Conservation (phyloP, 495 filamentous ascomycete genomes). For the Lindgomyces ingoldianus region DNA sequence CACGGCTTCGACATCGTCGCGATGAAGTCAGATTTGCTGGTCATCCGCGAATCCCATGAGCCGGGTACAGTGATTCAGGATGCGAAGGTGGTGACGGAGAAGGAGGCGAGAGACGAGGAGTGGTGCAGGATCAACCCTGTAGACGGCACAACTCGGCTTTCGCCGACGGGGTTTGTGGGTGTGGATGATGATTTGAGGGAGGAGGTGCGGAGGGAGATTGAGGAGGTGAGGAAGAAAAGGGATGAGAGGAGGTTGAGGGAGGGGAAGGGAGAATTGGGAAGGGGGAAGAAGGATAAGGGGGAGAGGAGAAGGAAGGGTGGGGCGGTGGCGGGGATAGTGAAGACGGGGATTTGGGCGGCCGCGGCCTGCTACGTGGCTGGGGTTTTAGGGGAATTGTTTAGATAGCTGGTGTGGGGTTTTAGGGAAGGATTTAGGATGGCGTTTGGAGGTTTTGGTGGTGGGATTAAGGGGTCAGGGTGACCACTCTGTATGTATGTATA, state of each 20-base stretch:
- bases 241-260: background rate
- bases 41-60: constrained; percentile 24
- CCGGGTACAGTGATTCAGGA: too few species aligned
- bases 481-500: background rate
- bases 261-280: background rate
- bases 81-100: too few species aligned
- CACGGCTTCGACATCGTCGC: constrained; percentile 14
- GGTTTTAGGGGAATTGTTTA: constrained; percentile 18
- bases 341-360: constrained; percentile 24
- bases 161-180: constrained; percentile 16
- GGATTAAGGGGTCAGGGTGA: background rate
- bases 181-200: background rate
- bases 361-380: constrained; percentile 28
- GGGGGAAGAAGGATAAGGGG: background rate
- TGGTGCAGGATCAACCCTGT: constrained; percentile 15
- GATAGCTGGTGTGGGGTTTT: background rate
- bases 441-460: background rate
- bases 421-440: background rate
- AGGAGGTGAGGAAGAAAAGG: background rate
- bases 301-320: background rate
- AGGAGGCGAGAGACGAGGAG: background rate
- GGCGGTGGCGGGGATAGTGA: constrained; percentile 21
- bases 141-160: constrained; percentile 15
- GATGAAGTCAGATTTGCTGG: constrained; percentile 8
- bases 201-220: background rate